Conservation (phyloP, 352 stramenopile genomes). For the Globisporangium sylvaticum region DNA sequence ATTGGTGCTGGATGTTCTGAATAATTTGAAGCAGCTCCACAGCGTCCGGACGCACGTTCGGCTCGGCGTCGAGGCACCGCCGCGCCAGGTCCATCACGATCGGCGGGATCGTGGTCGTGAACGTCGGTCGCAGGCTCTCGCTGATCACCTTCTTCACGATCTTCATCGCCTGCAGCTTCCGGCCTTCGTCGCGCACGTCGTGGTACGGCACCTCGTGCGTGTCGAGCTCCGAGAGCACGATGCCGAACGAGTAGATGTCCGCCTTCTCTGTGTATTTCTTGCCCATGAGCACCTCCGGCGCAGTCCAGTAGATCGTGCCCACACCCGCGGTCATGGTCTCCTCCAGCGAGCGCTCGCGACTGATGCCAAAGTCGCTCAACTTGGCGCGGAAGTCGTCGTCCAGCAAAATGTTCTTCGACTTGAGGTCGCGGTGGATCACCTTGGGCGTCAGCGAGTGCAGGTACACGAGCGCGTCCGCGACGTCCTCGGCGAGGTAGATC, state of each 20-base stretch:
- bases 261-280: slow-evolving; percentile 85
- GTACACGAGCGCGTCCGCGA: slow-evolving; percentile 69
- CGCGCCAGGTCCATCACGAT: slow-evolving; percentile 56
- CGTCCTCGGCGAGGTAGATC: slow-evolving; percentile 66
- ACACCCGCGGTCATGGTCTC: slow-evolving; percentile 83
- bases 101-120: slow-evolving; percentile 44
- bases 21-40: slow-evolving; percentile 67
- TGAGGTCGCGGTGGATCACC: slow-evolving; percentile 80
- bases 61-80: slow-evolving; percentile 66
- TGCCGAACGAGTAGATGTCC: slow-evolving; percentile 83
- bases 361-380: slow-evolving; percentile 77
- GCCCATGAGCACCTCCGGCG: slow-evolving; percentile 74
- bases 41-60: slow-evolving; percentile 61
- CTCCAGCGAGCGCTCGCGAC: slow-evolving; percentile 63
- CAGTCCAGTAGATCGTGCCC: slow-evolving; percentile 83
- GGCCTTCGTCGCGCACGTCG: slow-evolving; percentile 66
- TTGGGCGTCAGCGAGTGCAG: slow-evolving; percentile 67
- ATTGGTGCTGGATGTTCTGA: slow-evolving; percentile 46
- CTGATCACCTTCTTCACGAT: slow-evolving; percentile 82
- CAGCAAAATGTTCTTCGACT: slow-evolving; percentile 77
- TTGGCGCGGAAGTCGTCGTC: slow-evolving; percentile 61
- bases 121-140: slow-evolving; percentile 61
- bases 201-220: slow-evolving; percentile 77
- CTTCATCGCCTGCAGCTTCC: slow-evolving; percentile 81
- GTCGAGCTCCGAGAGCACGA: slow-evolving; percentile 80